Evolutionary conservation across 345 rosid genomes (phyloP), one percentile per base, ranked within the genome.

Genomic region (Odontarrhena argentea): DNA sequence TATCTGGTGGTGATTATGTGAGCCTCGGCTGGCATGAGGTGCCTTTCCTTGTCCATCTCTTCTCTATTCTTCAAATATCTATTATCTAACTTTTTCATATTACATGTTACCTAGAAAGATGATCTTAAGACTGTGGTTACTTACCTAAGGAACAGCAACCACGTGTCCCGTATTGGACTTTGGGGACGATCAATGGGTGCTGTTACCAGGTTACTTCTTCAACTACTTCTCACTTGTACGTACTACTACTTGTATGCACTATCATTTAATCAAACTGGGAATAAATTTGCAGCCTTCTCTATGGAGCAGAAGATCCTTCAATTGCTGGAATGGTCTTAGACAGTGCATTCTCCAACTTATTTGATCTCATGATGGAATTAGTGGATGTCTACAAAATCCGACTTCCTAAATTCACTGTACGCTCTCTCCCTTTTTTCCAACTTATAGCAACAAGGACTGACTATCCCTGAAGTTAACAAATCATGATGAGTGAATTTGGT

Each of bases 111-210:
- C 67, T 83, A 93, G 97, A 90, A 69, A 78, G 89, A 87, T 73
- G 99, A 94, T 83, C 99, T 94, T 68, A 86, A 86, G 81, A 86
- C 82, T 58, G 96, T 82, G n/a, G 85, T 91, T 15, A 77, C 99
- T 47, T 77, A 90, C 77, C 84, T 94, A 61, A 88, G 97, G 82
- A 83, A 74, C 80, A 82, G 73, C 76, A 82, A 75, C 59, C 82
- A 83, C 50, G 79, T 87, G 70, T 90, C 99, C 24, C 72, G 89
- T 55, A 83, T 91, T 47, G 99, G 95, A 67, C 97, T 94, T 3
- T 94, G 99, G 99, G 99, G 99, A 70, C 91, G 99, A 61, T 94
- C 99, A 43, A 94, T 94, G 99, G 99, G 99, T 58, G 99, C 99
- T 3, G 99, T 94, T 67, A 94, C 99, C 61, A 77, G 99, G 99